Percentiles rank a stretch among this genome's conserved stretches.
These are phyloP conservation scores for Ascochyta rabiei DNA, from an alignment of 2,329 filamentous ascomycete species.

Conservation along the genomic window DNA sequence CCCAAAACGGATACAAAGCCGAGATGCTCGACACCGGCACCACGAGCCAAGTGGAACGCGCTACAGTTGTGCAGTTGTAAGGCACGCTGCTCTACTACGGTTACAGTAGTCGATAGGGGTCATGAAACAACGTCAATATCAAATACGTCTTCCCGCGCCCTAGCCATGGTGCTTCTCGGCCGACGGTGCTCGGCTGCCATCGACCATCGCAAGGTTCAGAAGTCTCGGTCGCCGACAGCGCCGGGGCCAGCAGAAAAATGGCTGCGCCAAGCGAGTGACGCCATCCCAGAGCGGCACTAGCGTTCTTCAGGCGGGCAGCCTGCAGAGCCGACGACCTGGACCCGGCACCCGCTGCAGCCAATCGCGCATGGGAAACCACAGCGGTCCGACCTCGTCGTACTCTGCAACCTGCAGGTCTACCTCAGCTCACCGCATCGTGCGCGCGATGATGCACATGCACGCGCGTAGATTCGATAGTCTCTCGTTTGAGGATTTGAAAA, in stretches of 20 bases:
- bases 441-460: slow-evolving; percentile 8
- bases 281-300: slow-evolving; percentile 5
- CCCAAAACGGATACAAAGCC: slow-evolving; percentile 14
- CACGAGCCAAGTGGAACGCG: slow-evolving; percentile 6
- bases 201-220: background rate
- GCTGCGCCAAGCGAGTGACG: slow-evolving; percentile 14
- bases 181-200: background rate
- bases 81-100: slow-evolving; percentile 8
- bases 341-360: slow-evolving; percentile 11
- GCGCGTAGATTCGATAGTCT: slow-evolving; percentile 14
- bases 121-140: slow-evolving; percentile 20
- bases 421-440: slow-evolving; percentile 20
- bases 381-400: slow-evolving; percentile 1
- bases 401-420: background rate
- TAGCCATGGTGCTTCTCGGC: slow-evolving; percentile 2
- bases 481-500: background rate
- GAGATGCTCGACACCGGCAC: slow-evolving; percentile 15
- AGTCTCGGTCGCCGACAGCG: slow-evolving; percentile 2
- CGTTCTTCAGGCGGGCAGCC: slow-evolving; percentile 14
- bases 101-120: slow-evolving; percentile 14
- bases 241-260: slow-evolving; percentile 18
- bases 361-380: background rate
- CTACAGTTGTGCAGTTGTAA: slow-evolving; percentile 9
- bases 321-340: slow-evolving; percentile 19
- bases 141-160: slow-evolving; percentile 7